A percentile compares a stretch with the other conserved stretches of the same genome.
Conservation (phyloP, 495 filamentous ascomycete species). For the Lasiosphaeria hispida region DNA sequence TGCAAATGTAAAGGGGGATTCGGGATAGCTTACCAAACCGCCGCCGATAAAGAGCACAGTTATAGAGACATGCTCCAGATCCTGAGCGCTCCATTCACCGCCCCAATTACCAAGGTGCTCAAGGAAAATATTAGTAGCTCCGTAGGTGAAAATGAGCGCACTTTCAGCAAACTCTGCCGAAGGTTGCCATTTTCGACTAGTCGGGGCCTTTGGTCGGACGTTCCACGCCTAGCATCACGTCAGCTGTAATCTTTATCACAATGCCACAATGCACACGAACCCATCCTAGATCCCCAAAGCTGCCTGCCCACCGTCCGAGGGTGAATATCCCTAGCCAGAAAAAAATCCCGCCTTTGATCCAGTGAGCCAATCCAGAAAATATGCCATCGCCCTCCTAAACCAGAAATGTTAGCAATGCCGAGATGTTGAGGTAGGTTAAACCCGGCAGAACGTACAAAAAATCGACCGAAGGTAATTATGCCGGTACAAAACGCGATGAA, state of each 20-base stretch:
- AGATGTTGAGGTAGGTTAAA: conserved; percentile 11
- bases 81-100: conserved; percentile 66
- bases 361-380: conserved; percentile 85
- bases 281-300: conserved; percentile 91
- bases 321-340: conserved; percentile 91
- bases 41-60: conserved; percentile 93
- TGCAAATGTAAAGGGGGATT: conserved; percentile 1
- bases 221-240: conserved; percentile 70
- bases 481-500: conserved; percentile 60
- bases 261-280: conserved; percentile 31
- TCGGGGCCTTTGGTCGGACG: conserved; percentile 59
- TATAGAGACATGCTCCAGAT: conserved; percentile 92
- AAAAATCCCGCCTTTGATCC: conserved; percentile 96
- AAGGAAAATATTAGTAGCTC: conserved; percentile 84
- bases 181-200: conserved; percentile 62
- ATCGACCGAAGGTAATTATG: conserved; percentile 54
- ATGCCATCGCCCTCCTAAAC: conserved; percentile 25
- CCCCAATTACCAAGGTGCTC: conserved; percentile 80
- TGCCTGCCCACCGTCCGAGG: conserved; percentile 84
- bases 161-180: conserved; percentile 89
- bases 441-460: conserved; percentile 57
- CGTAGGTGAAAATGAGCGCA: conserved; percentile 84
- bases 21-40: conserved; percentile 63
- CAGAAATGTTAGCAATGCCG: not conserved
- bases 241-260: conserved; percentile 12